These are phyloP conservation scores for Chlorella sp. DNA, from an alignment of 139 green algal genomes.

Conservation along the genomic window DNA sequence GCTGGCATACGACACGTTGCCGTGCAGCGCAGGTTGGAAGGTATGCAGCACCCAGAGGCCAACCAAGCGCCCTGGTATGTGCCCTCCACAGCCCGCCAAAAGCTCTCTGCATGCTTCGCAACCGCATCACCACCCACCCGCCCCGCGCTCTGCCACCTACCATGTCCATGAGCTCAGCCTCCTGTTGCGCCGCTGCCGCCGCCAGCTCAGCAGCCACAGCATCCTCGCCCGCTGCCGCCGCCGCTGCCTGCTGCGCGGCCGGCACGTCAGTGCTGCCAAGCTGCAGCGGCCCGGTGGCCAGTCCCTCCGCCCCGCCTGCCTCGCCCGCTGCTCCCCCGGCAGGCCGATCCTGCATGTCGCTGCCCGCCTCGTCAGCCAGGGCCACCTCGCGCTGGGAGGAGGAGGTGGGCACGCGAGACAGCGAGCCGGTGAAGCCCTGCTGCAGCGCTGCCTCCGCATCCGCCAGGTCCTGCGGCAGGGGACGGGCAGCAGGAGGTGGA, in stretches of 20 bases:
- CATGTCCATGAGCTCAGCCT: slow-evolving; percentile 22
- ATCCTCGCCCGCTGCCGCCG: neutral
- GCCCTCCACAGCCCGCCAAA: too few relatives aligned
- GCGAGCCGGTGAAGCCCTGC: slow-evolving; percentile 33
- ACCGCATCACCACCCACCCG: neutral
- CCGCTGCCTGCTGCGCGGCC: neutral
- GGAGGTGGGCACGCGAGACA: slow-evolving; percentile 14
- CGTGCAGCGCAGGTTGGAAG: too few relatives aligned
- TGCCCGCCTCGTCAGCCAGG: too few relatives aligned
- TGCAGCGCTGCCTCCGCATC: slow-evolving; percentile 22
- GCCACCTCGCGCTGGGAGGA: neutral
- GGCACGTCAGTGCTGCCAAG: too few relatives aligned
- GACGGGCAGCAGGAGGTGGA: neutral
- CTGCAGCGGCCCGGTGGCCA: neutral
- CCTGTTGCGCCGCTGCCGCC: slow-evolving; percentile 13
- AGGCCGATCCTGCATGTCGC: too few relatives aligned
- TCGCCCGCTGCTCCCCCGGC: neutral
- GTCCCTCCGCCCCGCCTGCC: neutral
- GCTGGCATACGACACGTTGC: too few relatives aligned
- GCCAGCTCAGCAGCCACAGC: slow-evolving; percentile 15
- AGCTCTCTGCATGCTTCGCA: too few relatives aligned
- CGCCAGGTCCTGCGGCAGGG: slow-evolving; percentile 3
- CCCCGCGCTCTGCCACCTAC: neutral
- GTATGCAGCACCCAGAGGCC: neutral
- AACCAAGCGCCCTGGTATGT: neutral